phyloP scores from a whole-genome alignment of 73 alveolate genomes.

The Tetrahymena malaccensis region DNA sequence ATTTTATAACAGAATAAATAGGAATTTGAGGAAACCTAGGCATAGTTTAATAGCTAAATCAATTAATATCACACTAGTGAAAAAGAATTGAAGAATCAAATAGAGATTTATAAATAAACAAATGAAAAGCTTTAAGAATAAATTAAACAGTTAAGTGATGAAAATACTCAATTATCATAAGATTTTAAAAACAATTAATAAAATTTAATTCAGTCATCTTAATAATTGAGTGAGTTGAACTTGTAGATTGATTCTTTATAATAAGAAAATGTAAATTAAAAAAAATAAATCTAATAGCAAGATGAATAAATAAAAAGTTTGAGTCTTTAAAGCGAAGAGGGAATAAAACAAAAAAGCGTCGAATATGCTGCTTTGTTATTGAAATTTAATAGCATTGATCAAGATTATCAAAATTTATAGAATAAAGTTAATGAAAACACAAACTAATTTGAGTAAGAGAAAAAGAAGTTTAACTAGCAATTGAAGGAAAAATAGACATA shows the following conservation, averaged over 20 bases:
- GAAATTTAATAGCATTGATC: not conserved
- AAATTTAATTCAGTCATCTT: not conserved
- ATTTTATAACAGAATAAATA: not conserved
- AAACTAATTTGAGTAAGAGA: not conserved
- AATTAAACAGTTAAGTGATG: not conserved
- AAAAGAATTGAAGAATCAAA: not conserved
- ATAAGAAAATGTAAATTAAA: not conserved
- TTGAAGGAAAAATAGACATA: not conserved
- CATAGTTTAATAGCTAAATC: not conserved
- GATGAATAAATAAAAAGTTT: not conserved
- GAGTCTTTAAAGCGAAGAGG: not conserved
- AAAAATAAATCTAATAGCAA: not conserved
- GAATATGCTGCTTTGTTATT: not conserved
- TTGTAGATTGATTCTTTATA: not conserved
- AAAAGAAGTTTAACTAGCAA: not conserved
- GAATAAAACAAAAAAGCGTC: not conserved
- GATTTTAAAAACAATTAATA: too few relatives aligned
- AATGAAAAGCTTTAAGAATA: not conserved
- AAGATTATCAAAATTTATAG: not conserved
- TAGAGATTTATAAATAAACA: not conserved
- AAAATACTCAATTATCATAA: too few relatives aligned
- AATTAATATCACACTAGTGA: too few relatives aligned
- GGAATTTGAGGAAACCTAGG: not conserved
- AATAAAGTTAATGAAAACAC: not conserved
- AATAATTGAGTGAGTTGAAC: too few relatives aligned